Conservation (phyloP, 257 asterid genomes). For the Jasminum sambac region DNA sequence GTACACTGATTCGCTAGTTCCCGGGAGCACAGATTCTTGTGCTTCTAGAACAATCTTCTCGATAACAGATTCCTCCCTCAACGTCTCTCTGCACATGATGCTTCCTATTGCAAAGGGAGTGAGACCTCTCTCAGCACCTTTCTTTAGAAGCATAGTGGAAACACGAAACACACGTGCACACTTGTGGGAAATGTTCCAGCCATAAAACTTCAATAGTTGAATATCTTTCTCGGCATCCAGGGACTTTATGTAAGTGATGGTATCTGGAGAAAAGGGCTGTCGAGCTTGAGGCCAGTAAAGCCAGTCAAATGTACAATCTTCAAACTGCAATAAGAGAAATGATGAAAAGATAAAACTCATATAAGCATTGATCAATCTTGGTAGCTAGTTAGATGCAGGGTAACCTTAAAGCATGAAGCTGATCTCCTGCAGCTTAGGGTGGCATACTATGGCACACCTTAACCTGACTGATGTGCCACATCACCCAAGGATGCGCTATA, state of each 20-base stretch:
- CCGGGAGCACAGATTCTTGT: slow-evolving; percentile 50
- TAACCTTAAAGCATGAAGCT: no score
- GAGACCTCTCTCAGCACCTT: slow-evolving; percentile 68
- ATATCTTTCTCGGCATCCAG: slow-evolving; percentile 70
- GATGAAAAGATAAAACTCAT: background rate
- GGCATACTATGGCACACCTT: no score
- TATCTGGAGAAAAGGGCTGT: slow-evolving; percentile 50
- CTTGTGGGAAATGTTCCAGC: slow-evolving; percentile 56
- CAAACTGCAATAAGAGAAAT: slow-evolving; percentile 42
- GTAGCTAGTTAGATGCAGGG: background rate
- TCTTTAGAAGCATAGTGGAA: slow-evolving; percentile 75
- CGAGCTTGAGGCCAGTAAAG: slow-evolving; percentile 85
- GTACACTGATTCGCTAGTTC: slow-evolving; percentile 55
- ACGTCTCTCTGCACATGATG: slow-evolving; percentile 66
- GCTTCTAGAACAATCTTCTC: slow-evolving; percentile 68
- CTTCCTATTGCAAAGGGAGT: slow-evolving; percentile 62
- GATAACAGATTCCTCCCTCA: slow-evolving; percentile 51
- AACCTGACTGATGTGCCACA: no score
- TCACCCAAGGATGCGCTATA: no score
- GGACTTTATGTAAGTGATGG: slow-evolving; percentile 51
- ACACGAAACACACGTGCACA: slow-evolving; percentile 58
- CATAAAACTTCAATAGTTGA: slow-evolving; percentile 52
- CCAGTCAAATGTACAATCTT: slow-evolving; percentile 37
- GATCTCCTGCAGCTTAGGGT: no score
- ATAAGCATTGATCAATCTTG: background rate